These are phyloP conservation scores for Gracilaria vermiculophylla DNA, from an alignment of 23 red algal genomes.

Conservation along the genomic window DNA sequence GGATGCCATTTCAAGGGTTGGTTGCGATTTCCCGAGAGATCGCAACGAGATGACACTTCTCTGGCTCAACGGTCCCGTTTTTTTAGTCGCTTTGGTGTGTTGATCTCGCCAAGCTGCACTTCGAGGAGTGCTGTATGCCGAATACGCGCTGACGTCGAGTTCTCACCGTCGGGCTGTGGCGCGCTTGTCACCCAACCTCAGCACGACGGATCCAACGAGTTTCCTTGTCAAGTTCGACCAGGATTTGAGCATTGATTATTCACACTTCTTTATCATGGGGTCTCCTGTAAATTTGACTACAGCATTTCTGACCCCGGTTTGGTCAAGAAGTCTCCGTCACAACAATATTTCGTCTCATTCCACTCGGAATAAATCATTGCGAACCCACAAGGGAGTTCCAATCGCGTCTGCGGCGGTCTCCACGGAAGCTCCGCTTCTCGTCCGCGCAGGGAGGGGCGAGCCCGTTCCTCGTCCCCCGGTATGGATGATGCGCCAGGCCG, in stretches of 20 bases:
- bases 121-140: no score
- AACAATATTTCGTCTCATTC: background rate
- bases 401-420: slow-evolving; percentile 44
- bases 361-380: background rate
- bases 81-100: background rate
- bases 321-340: background rate
- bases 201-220: no score
- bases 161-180: no score
- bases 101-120: no score
- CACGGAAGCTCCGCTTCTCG: slow-evolving; percentile 69
- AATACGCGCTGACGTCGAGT: no score
- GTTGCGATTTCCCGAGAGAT: background rate
- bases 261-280: background rate
- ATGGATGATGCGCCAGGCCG: slow-evolving; percentile 99
- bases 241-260: background rate
- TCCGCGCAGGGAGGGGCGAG: slow-evolving; percentile 83
- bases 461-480: slow-evolving; percentile 81
- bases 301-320: background rate
- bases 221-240: no score
- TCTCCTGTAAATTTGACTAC: background rate
- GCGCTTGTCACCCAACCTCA: no score
- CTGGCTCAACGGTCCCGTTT: background rate
- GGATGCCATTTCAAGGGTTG: background rate
- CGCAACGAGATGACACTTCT: slow-evolving; percentile 12
- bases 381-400: background rate